These are phyloP conservation scores for Leishmania mexicana DNA, from an alignment of 208 protist genomes.

Conservation along the genomic window DNA sequence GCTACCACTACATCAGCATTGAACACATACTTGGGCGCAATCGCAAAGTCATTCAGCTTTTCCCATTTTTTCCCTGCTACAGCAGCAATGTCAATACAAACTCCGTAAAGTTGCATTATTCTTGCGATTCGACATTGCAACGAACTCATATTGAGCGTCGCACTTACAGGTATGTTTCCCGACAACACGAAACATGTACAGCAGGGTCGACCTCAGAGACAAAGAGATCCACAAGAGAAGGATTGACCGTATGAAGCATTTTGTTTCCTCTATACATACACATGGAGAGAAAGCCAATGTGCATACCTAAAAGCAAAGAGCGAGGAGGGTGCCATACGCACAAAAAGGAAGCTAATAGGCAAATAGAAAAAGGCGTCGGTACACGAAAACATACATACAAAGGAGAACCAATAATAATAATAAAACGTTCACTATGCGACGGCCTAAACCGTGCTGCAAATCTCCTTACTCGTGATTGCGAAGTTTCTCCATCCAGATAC, in stretches of 20 bases:
- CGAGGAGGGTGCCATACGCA: neutral
- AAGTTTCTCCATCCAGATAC: conserved; percentile 93
- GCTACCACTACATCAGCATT: neutral
- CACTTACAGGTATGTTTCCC: neutral
- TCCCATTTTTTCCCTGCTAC: neutral
- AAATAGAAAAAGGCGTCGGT: neutral
- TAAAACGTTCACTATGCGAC: neutral
- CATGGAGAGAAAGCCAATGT: neutral
- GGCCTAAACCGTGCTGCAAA: neutral
- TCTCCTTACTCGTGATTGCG: conserved; percentile 24
- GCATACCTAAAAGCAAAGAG: neutral
- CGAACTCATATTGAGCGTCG: neutral
- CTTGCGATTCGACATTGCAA: neutral
- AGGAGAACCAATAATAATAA: conserved; percentile 2
- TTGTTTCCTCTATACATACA: neutral
- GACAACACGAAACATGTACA: neutral
- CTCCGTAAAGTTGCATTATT: neutral
- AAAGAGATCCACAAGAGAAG: neutral
- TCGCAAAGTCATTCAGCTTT: neutral
- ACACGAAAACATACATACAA: neutral
- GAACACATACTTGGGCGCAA: neutral
- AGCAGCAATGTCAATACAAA: neutral
- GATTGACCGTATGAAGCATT: neutral
- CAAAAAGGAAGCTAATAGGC: neutral
- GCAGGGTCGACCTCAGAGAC: too few species aligned